phyloP scores from a whole-genome alignment of 768 basidiomycete species.

The Suillus subalutaceus region DNA sequence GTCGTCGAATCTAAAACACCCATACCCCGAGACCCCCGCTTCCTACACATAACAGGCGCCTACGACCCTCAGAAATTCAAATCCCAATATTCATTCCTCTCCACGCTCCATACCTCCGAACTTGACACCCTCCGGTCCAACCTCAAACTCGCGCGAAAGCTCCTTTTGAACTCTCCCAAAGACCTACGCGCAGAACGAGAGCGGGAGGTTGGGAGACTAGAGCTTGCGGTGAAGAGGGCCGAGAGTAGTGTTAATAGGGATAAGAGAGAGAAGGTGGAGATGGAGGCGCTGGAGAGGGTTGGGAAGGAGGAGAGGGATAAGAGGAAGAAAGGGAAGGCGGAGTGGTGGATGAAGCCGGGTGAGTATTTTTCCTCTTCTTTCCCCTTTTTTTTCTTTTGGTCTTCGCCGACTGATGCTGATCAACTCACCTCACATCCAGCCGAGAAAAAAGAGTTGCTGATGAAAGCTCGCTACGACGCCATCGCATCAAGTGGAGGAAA shows the following conservation, averaged over 20 bases:
- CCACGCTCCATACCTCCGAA: conserved; percentile 65
- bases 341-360: conserved; percentile 88
- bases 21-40: conserved; percentile 87
- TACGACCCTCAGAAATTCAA: conserved; percentile 68
- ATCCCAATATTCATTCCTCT: conserved; percentile 74
- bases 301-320: conserved; percentile 58
- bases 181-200: conserved; percentile 62
- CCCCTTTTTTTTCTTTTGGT: background rate
- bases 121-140: conserved; percentile 64
- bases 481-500: conserved; percentile 77
- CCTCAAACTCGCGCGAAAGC: conserved; percentile 68
- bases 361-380: conserved; percentile 26
- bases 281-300: conserved; percentile 56
- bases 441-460: conserved; percentile 74
- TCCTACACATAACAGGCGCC: conserved; percentile 71
- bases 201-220: conserved; percentile 69
- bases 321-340: conserved; percentile 73
- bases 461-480: conserved; percentile 78
- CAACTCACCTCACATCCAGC: conserved; percentile 43
- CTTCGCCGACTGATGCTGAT: conserved; percentile 12
- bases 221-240: conserved; percentile 71
- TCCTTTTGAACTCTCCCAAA: conserved; percentile 60
- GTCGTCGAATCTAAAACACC: conserved; percentile 69
- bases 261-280: conserved; percentile 68
- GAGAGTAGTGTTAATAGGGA: conserved; percentile 81